phyloP scores from a whole-genome alignment of 192 early-diverging fungal genomes.

The Geranomyces variabilis region DNA sequence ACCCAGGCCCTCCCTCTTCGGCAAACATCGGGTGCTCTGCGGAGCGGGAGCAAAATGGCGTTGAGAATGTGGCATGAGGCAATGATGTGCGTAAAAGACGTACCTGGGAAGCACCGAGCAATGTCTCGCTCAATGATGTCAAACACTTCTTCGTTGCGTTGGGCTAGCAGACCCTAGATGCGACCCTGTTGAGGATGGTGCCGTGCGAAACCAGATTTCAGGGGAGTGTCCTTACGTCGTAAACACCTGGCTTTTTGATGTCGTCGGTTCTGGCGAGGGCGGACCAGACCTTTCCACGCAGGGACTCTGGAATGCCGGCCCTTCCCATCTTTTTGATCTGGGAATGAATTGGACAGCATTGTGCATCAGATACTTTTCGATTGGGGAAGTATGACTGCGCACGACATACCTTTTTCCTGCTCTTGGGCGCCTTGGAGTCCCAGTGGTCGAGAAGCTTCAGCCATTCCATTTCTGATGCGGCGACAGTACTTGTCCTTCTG shows the following conservation, averaged over 20 bases:
- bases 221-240: slow-evolving; percentile 32
- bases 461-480: too few species aligned
- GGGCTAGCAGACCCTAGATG: slow-evolving; percentile 36
- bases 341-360: not conserved
- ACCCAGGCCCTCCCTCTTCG: slow-evolving; percentile 60
- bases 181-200: not conserved
- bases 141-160: slow-evolving; percentile 63
- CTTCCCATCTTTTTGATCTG: slow-evolving; percentile 74
- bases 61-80: not conserved
- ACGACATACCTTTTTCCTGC: too few species aligned
- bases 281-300: slow-evolving; percentile 73
- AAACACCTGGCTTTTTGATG: slow-evolving; percentile 55
- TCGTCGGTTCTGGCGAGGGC: slow-evolving; percentile 60
- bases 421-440: too few species aligned
- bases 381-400: too few species aligned
- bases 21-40: slow-evolving; percentile 79
- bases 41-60: not conserved
- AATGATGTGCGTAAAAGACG: not conserved
- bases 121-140: slow-evolving; percentile 93
- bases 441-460: too few species aligned
- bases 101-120: slow-evolving; percentile 78
- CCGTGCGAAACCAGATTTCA: not conserved
- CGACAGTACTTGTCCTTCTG: too few species aligned
- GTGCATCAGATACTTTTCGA: too few species aligned
- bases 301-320: slow-evolving; percentile 68